Percentiles rank a stretch among this genome's conserved stretches.
These are phyloP conservation scores for Bonia amplexicaulis DNA, from an alignment of 176 grass and related monocot species.

Conservation along the genomic window DNA sequence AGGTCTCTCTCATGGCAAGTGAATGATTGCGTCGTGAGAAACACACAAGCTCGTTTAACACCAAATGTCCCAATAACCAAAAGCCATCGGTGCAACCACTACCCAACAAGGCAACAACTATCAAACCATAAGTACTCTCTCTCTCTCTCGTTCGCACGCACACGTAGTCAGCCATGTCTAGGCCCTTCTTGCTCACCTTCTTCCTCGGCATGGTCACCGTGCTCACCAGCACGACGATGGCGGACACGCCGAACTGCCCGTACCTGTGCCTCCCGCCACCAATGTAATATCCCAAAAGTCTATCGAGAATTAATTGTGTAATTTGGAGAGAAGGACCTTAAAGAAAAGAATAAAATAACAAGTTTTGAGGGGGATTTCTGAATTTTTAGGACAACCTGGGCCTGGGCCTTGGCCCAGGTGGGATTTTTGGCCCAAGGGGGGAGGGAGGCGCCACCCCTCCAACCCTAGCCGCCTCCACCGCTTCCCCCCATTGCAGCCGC, in stretches of 20 bases:
- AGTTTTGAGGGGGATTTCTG: too few species aligned
- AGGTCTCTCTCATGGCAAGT: not conserved
- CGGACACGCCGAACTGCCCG: slow-evolving; percentile 41
- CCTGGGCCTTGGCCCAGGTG: too few species aligned
- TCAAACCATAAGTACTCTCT: not conserved
- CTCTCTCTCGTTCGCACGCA: not conserved
- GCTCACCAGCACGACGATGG: slow-evolving; percentile 8
- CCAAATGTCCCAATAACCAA: not conserved
- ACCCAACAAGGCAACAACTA: slow-evolving; percentile 8
- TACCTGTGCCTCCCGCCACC: slow-evolving; percentile 62
- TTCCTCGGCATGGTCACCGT: slow-evolving; percentile 23
- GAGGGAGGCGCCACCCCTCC: too few species aligned
- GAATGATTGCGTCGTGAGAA: not conserved
- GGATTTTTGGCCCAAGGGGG: too few species aligned
- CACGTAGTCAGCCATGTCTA: slow-evolving; percentile 18
- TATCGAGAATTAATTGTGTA: too few species aligned
- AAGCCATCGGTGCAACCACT: not conserved
- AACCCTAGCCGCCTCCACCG: too few species aligned
- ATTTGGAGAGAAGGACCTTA: too few species aligned
- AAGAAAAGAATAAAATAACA: too few species aligned
- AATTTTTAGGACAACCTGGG: too few species aligned
- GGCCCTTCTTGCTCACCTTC: not conserved
- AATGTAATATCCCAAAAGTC: too few species aligned
- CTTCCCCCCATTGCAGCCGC: too few species aligned
- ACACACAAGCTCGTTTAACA: not conserved